These are phyloP conservation scores for Knoxdaviesia capensis DNA, from an alignment of 2,329 filamentous ascomycete genomes.

Conservation along the genomic window DNA sequence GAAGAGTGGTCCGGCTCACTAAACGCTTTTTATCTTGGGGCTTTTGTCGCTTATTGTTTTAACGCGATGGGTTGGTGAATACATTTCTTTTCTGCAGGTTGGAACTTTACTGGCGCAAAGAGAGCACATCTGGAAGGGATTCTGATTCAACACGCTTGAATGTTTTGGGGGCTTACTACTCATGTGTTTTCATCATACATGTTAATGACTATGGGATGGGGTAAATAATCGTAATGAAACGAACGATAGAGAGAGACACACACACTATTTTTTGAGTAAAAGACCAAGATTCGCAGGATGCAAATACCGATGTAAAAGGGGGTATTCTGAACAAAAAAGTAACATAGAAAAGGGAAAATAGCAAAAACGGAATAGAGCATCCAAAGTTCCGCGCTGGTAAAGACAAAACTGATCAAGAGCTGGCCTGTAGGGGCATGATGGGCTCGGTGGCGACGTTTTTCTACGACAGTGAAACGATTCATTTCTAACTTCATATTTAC, in stretches of 20 bases:
- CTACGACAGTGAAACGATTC: too few species aligned
- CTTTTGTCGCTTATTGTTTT: too few species aligned
- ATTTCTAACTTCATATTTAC: conserved; percentile 23
- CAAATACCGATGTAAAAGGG: not conserved
- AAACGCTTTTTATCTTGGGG: too few species aligned
- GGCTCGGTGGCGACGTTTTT: too few species aligned
- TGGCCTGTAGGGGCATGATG: too few species aligned
- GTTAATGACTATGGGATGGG: not conserved
- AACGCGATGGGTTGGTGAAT: too few species aligned
- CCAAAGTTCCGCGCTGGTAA: not conserved
- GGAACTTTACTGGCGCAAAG: not conserved
- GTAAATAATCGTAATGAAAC: not conserved
- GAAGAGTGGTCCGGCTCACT: too few species aligned
- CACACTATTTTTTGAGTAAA: not conserved
- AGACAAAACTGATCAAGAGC: too few species aligned
- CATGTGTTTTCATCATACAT: not conserved
- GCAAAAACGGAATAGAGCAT: not conserved
- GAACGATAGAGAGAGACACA: not conserved
- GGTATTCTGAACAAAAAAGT: not conserved
- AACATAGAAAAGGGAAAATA: not conserved
- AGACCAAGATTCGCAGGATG: not conserved
- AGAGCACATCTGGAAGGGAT: not conserved
- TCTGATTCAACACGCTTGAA: too few species aligned
- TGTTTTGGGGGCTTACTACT: too few species aligned
- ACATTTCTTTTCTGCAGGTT: not conserved